A percentile compares a stretch with the other conserved stretches of the same genome.
Evolutionary conservation across 768 basidiomycete species (phyloP).

Genomic region (Amanita rimosa): DNA sequence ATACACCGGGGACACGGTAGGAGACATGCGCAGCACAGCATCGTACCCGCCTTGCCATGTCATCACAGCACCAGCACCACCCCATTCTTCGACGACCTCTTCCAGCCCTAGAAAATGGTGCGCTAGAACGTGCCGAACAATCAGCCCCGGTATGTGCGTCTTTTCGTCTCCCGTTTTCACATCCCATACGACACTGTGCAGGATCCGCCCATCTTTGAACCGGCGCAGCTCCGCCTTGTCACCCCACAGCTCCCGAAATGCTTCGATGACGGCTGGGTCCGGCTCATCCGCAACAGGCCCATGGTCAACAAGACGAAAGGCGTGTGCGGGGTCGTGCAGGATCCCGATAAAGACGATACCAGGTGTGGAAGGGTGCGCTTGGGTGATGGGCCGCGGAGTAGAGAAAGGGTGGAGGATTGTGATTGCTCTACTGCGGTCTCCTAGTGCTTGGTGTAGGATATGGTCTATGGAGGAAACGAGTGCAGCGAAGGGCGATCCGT

Average conservation of each 20-base stretch:
- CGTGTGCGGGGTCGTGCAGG: conserved; percentile 57
- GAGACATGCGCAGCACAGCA: conserved; percentile 44
- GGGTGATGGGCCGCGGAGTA: conserved; percentile 32
- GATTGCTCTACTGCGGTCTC: conserved; percentile 57
- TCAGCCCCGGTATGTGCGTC: conserved; percentile 59
- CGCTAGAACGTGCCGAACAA: conserved; percentile 64
- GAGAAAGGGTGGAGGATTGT: conserved; percentile 47
- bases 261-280: conserved; percentile 34
- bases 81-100: too few relatives aligned
- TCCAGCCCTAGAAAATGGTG: conserved; percentile 61
- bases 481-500: conserved; percentile 47
- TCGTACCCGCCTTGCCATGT: conserved; percentile 55
- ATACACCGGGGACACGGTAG: conserved; percentile 34
- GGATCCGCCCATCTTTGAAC: conserved; percentile 92
- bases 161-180: conserved; percentile 73
- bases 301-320: conserved; percentile 83
- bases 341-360: conserved; percentile 61
- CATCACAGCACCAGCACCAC: conserved; percentile 29
- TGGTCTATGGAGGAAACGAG: conserved; percentile 40
- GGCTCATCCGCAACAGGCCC: conserved; percentile 70
- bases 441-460: conserved; percentile 54
- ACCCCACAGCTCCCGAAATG: conserved; percentile 86
- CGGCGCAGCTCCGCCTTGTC: conserved; percentile 83
- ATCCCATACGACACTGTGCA: conserved; percentile 96
- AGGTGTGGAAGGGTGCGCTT: conserved; percentile 40